Conservation (phyloP, 345 rosid species). For the Chamaenerion angustifolium region DNA sequence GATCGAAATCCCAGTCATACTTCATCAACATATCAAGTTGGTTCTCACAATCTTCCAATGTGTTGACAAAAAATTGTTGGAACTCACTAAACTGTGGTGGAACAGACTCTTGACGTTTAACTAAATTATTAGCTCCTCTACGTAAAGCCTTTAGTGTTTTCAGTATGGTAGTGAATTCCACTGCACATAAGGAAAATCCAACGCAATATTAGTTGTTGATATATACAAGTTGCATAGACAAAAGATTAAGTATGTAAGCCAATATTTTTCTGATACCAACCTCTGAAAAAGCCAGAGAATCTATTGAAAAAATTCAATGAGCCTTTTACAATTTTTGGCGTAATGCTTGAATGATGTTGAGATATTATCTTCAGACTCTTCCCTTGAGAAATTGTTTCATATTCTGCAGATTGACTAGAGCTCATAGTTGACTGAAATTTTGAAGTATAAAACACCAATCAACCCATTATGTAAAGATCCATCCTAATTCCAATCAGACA, state of each 20-base stretch:
- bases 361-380: constrained; percentile 5
- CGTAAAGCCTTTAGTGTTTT: constrained; percentile 19
- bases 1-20: constrained; percentile 88
- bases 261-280: constrained; percentile 14
- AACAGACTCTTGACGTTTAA: constrained; percentile 15
- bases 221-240: background rate
- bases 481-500: constrained; percentile 2
- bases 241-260: background rate
- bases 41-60: constrained; percentile 36
- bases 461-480: background rate
- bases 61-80: constrained; percentile 26
- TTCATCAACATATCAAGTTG: constrained; percentile 44
- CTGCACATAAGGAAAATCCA: constrained; percentile 4
- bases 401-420: constrained; percentile 6
- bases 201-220: background rate
- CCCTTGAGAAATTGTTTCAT: constrained; percentile 6
- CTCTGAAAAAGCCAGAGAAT: constrained; percentile 23
- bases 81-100: constrained; percentile 15
- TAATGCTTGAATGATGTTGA: constrained; percentile 7
- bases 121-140: constrained; percentile 13
- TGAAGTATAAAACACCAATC: background rate
- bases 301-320: constrained; percentile 20
- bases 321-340: constrained; percentile 18
- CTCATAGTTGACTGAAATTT: background rate
- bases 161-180: constrained; percentile 11